Conservation (phyloP, 2,329 filamentous ascomycete genomes). For the Shiraia sp. region DNA sequence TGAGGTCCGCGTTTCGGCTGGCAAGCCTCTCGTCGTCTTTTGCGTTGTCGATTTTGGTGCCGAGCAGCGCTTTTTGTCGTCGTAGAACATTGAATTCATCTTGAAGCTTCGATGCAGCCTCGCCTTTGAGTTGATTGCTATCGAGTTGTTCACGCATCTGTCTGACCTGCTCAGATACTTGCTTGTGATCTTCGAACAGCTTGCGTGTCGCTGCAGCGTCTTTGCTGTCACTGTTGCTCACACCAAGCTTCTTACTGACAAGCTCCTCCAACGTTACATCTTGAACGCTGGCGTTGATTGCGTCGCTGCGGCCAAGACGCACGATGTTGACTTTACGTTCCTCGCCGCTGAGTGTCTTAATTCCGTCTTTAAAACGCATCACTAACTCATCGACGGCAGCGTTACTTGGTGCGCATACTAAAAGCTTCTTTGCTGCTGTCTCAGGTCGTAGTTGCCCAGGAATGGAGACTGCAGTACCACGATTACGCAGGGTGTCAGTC, state of each 20-base stretch:
- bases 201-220: slow-evolving; percentile 59
- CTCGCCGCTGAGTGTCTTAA: slow-evolving; percentile 76
- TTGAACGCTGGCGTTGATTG: slow-evolving; percentile 84
- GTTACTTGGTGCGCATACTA: slow-evolving; percentile 98
- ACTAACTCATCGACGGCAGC: slow-evolving; percentile 96
- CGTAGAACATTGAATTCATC: slow-evolving; percentile 79
- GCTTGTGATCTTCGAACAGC: slow-evolving; percentile 71
- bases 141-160: slow-evolving; percentile 72
- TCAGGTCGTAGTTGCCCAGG: slow-evolving; percentile 40
- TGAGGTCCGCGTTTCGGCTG: slow-evolving; percentile 83
- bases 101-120: slow-evolving; percentile 68
- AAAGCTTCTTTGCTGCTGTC: slow-evolving; percentile 74
- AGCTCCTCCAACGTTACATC: slow-evolving; percentile 94
- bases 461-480: slow-evolving; percentile 52
- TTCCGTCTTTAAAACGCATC: slow-evolving; percentile 83
- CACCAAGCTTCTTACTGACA: slow-evolving; percentile 71
- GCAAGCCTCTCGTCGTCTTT: slow-evolving; percentile 84
- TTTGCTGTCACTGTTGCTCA: slow-evolving; percentile 43
- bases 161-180: slow-evolving; percentile 66
- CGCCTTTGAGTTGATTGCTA: slow-evolving; percentile 61
- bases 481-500: slow-evolving; percentile 59
- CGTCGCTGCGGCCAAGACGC: slow-evolving; percentile 86
- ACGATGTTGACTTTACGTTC: slow-evolving; percentile 81
- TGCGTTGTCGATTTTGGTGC: slow-evolving; percentile 81
- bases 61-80: slow-evolving; percentile 74